Evolutionary conservation across 257 asterid species (phyloP).

Genomic region (Jacaranda mimosifolia): DNA sequence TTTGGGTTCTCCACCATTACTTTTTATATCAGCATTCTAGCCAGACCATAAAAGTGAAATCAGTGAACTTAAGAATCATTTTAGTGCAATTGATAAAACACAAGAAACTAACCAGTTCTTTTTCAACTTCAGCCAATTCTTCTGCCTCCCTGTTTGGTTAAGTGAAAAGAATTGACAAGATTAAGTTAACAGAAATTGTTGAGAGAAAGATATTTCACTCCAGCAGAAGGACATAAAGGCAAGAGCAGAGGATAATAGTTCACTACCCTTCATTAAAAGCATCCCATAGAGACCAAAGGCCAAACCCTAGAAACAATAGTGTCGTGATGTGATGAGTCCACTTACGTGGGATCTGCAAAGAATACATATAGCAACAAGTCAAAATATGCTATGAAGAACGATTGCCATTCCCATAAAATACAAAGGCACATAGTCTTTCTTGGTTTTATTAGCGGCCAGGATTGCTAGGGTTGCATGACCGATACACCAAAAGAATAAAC

Average conservation of each 20-base stretch:
- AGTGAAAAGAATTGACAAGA: constrained; percentile 23
- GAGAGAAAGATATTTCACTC: constrained; percentile 13
- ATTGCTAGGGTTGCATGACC: constrained; percentile 1
- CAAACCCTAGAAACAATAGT: constrained; percentile 83
- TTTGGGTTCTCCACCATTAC: constrained; percentile 61
- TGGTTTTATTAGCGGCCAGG: not conserved
- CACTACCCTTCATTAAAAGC: constrained; percentile 85
- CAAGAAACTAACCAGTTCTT: constrained; percentile 77
- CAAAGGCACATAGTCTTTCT: not conserved
- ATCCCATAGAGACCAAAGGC: constrained; percentile 98
- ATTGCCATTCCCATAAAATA: not conserved
- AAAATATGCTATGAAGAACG: constrained; percentile 8
- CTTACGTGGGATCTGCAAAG: constrained; percentile 83
- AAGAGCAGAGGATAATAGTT: constrained; percentile 25
- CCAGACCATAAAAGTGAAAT: constrained; percentile 38
- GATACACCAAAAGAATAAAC: not conserved
- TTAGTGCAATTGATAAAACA: constrained; percentile 8
- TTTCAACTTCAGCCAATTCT: constrained; percentile 92
- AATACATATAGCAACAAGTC: not conserved
- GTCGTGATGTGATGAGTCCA: constrained; percentile 98
- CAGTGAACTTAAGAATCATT: constrained; percentile 37
- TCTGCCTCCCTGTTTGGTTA: constrained; percentile 72
- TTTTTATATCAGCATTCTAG: constrained; percentile 80
- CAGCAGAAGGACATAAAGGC: constrained; percentile 24
- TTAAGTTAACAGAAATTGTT: constrained; percentile 21